Base-by-base conservation (phyloP, 1,284 basidiomycete genomes). In the Cutaneotrichosporon arboriforme region DNA sequence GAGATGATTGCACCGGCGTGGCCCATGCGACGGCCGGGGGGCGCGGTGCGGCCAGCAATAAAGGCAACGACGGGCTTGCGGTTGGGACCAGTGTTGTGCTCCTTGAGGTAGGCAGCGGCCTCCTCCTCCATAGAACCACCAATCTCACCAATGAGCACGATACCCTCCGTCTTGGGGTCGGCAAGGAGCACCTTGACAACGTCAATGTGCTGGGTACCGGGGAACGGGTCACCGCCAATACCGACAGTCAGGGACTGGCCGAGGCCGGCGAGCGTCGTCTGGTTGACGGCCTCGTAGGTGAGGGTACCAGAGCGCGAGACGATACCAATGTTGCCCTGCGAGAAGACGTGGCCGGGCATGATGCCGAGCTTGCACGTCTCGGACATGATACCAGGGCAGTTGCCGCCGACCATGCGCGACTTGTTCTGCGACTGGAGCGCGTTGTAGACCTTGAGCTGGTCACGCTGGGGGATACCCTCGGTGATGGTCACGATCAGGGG, bases 81-180 rank as follows among this genome's bases (percentile, higher is more conserved):
- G 66, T 87, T 81, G 58, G 78, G 77, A 40, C 87, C 90, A 77
- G 90, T 88, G 83, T 99, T 99, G 81, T 90, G 87, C 75, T 84
- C 81, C 73, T 88, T 86, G 53, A 99, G 80, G 77, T 93, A 96
- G 68, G 93, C 96, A 4, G 96, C 96, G 15, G 96, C 96, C 64
- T 98, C 94, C 75, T 99, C 96, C 78, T 99, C 96, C 93, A 97
- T 98, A 17, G 88, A 87, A 23, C 96, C 96, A 66, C 96, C 96
- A 68, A 99, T 99, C 77, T 99, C 96, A 63, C 96, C 96, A 67
- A 99, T 99, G 63, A 98, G 80, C 52, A 99, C 94, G 62, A 99
- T 93, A 67, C 91, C 92, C 78, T 96, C 84, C 2, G 92, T 97
- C 55, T 85, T 84, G 61, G 88, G 86, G 72, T 99, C 94, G 33